Base-by-base conservation (phyloP, 305 asterid genomes). In the Rubia occidens region DNA sequence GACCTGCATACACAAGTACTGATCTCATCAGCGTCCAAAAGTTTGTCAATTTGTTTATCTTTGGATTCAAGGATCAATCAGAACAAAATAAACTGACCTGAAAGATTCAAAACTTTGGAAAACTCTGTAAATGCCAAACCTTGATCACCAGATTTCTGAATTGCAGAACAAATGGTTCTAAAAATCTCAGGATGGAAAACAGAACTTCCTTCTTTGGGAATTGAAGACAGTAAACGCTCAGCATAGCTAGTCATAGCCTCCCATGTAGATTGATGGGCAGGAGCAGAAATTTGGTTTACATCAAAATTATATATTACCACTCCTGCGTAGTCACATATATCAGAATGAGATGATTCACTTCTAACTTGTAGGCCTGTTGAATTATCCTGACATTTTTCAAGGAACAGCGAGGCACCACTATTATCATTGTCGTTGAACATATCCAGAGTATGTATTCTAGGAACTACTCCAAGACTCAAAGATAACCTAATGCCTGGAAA, bases 131-230 rank as follows among this genome's bases (percentile, higher is more conserved):
- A 82, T 87, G 88, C 84, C 84, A 94, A 82, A 69, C 99, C 99
- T 74, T 85, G 96, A 80, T 94, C 99, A 68, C 99, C 99, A 77
- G 91, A 84, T 80, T 80, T 89, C 80, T 85, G 96, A 77, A 90
- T 87, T 71, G 95, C 89, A 70, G 89, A 83, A 83, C 85, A 85
- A 64, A 91, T 83, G 69, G 84, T 79, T 83, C 78, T 87, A 79
- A 90, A 87, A 13, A 79, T 77, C 76, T 82, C 78, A 7, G 96
- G 89, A 75, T 75, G 76, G 70, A 81, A 73, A 76, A 60, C 63
- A 15, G 77, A 71, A 35, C 51, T 66, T 69, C 74, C 70, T 63
- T 79, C 85, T 64, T 68, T 74, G 78, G 88, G 81, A 72, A 81
- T 77, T 60, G 87, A 82, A 63, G 86, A 76, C 69, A 72, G 60